These are phyloP conservation scores for Picea mariana DNA, from an alignment of 83 land plant genomes.

Conservation along the genomic window DNA sequence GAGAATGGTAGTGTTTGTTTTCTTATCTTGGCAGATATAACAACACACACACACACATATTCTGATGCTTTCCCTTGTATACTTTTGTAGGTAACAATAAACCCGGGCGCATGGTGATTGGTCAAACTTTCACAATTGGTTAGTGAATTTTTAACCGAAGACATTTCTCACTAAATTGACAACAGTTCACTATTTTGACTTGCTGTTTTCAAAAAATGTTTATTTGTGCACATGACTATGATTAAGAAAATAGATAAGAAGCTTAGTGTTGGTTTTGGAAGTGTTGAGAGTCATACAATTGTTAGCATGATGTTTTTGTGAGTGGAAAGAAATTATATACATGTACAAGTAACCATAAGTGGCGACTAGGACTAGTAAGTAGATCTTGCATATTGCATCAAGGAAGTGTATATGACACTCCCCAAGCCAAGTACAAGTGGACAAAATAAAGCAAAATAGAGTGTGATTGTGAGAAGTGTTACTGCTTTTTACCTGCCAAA, in stretches of 20 bases:
- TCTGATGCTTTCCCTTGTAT: too few species aligned
- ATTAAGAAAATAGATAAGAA: not conserved
- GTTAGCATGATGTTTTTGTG: not conserved
- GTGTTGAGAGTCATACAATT: not conserved
- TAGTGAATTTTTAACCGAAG: slow-evolving; percentile 8
- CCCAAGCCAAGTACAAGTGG: not conserved
- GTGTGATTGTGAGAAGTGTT: not conserved
- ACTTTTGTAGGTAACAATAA: slow-evolving; percentile 62
- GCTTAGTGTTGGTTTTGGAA: not conserved
- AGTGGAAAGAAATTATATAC: not conserved
- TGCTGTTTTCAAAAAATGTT: not conserved
- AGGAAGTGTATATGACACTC: not conserved
- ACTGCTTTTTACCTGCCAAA: too few species aligned
- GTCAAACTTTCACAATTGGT: slow-evolving; percentile 91
- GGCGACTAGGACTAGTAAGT: not conserved
- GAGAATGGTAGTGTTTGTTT: too few species aligned
- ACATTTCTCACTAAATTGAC: not conserved
- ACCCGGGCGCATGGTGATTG: slow-evolving; percentile 66
- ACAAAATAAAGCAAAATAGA: not conserved
- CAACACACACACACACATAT: too few species aligned
- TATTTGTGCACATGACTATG: too few species aligned
- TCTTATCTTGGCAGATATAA: too few species aligned
- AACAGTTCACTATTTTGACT: not conserved
- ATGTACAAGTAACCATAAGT: not conserved
- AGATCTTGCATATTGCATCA: not conserved